A percentile compares a stretch with the other conserved stretches of the same genome.
These are phyloP conservation scores for Tremella mesenterica DNA, from an alignment of 768 basidiomycete genomes.

Conservation along the genomic window DNA sequence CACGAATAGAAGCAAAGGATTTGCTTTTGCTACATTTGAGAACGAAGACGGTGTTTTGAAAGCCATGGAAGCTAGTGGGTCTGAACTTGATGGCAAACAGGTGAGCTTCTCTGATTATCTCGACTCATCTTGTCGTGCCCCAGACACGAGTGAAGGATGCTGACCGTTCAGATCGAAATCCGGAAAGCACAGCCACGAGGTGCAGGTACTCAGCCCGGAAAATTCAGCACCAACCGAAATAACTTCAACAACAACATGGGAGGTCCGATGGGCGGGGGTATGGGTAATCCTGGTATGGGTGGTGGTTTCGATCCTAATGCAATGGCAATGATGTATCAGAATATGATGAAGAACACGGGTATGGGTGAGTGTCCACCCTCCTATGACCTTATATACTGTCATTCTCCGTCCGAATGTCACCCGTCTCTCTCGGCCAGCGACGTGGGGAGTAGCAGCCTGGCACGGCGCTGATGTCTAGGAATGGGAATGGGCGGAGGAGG, in stretches of 20 bases:
- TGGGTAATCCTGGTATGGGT: slow-evolving; percentile 7
- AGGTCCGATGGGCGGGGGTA: slow-evolving; percentile 11
- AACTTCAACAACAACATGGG: slow-evolving; percentile 12
- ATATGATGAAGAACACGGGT: slow-evolving; percentile 53
- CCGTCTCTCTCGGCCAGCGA: slow-evolving; percentile 51
- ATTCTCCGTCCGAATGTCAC: neutral
- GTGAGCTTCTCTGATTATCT: slow-evolving; percentile 60
- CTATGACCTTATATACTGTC: neutral
- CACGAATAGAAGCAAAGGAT: slow-evolving; percentile 66
- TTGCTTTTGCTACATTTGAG: slow-evolving; percentile 88
- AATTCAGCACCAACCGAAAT: slow-evolving; percentile 12
- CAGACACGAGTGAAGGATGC: neutral
- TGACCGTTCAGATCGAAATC: slow-evolving; percentile 70
- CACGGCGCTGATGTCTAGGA: slow-evolving; percentile 24
- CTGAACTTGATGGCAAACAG: slow-evolving; percentile 89
- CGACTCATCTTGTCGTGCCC: neutral
- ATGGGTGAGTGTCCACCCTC: slow-evolving; percentile 13
- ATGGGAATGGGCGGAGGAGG: slow-evolving; percentile 33
- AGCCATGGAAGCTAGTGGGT: slow-evolving; percentile 75
- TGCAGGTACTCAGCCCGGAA: slow-evolving; percentile 31
- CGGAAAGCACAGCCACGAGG: slow-evolving; percentile 84
- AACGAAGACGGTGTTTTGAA: slow-evolving; percentile 83
- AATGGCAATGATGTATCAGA: slow-evolving; percentile 80
- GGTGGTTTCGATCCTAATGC: slow-evolving; percentile 73
- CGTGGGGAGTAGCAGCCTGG: slow-evolving; percentile 45